These are phyloP conservation scores for Balamuthia mandrillaris DNA, from an alignment of 208 protist genomes.

Conservation along the genomic window DNA sequence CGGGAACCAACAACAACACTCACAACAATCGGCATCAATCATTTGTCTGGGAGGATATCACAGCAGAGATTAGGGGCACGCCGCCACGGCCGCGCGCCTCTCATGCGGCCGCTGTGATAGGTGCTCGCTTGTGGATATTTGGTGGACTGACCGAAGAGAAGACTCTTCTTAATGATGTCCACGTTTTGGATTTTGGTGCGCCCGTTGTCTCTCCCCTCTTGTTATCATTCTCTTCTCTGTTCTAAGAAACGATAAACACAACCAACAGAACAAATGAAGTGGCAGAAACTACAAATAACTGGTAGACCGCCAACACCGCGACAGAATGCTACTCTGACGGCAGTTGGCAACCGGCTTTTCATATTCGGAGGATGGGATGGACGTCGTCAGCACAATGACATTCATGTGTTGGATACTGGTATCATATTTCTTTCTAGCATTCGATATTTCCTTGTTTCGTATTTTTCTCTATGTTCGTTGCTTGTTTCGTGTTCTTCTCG, in stretches of 20 bases:
- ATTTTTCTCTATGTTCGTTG: background rate
- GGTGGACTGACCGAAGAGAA: constrained; percentile 13
- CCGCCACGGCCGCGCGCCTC: background rate
- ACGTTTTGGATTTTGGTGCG: constrained; percentile 20
- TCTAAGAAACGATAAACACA: background rate
- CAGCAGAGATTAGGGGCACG: too few species aligned
- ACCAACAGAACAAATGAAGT: background rate
- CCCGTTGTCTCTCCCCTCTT: background rate
- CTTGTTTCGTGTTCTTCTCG: too few species aligned
- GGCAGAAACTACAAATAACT: background rate
- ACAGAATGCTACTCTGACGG: constrained; percentile 22
- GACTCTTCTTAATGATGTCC: background rate
- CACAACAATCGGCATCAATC: too few species aligned
- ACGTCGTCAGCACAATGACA: constrained; percentile 23
- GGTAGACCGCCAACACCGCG: constrained; percentile 13
- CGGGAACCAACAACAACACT: too few species aligned
- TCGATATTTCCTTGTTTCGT: background rate
- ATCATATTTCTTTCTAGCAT: background rate
- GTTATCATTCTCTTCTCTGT: background rate
- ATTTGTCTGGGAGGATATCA: too few species aligned
- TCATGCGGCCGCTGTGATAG: constrained; percentile 9
- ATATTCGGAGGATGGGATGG: constrained; percentile 37
- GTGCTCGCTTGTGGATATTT: constrained; percentile 26
- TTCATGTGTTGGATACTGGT: constrained; percentile 35
- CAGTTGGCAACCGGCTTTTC: constrained; percentile 35